These are phyloP conservation scores for Sclerotinia sclerotiorum DNA, from an alignment of 2,329 filamentous ascomycete species.

Conservation along the genomic window DNA sequence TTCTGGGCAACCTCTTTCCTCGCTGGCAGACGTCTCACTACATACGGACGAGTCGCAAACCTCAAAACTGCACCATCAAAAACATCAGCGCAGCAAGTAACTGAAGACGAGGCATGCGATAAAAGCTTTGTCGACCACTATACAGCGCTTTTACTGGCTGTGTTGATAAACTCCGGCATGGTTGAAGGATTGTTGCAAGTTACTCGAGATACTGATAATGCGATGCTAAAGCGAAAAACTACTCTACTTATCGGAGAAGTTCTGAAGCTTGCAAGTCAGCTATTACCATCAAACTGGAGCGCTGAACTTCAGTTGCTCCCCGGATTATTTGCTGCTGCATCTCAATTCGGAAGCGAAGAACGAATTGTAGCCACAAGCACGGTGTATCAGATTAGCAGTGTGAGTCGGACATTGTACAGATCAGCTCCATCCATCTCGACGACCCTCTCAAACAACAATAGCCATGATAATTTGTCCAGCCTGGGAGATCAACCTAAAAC, in stretches of 20 bases:
- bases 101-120: constrained; percentile 66
- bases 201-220: constrained; percentile 66
- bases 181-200: constrained; percentile 61
- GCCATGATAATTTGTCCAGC: constrained; percentile 49
- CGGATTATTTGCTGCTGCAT: constrained; percentile 75
- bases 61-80: constrained; percentile 61
- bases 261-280: constrained; percentile 81
- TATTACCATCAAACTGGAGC: constrained; percentile 81
- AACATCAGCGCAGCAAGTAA: constrained; percentile 49
- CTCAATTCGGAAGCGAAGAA: constrained; percentile 67
- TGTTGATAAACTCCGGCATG: constrained; percentile 80
- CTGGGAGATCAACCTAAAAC: constrained; percentile 58
- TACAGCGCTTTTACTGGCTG: constrained; percentile 80
- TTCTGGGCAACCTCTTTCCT: constrained; percentile 96
- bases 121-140: constrained; percentile 93
- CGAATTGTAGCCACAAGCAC: constrained; percentile 83
- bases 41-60: constrained; percentile 90
- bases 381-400: constrained; percentile 96
- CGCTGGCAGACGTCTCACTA: constrained; percentile 87
- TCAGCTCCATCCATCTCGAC: constrained; percentile 55
- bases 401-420: constrained; percentile 87
- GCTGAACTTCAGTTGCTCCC: constrained; percentile 84
- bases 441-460: constrained; percentile 34
- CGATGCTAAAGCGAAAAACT: constrained; percentile 78
- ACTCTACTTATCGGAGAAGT: constrained; percentile 90